Conservation (phyloP, 2,329 filamentous ascomycete genomes). For the Epichloe amarillans region DNA sequence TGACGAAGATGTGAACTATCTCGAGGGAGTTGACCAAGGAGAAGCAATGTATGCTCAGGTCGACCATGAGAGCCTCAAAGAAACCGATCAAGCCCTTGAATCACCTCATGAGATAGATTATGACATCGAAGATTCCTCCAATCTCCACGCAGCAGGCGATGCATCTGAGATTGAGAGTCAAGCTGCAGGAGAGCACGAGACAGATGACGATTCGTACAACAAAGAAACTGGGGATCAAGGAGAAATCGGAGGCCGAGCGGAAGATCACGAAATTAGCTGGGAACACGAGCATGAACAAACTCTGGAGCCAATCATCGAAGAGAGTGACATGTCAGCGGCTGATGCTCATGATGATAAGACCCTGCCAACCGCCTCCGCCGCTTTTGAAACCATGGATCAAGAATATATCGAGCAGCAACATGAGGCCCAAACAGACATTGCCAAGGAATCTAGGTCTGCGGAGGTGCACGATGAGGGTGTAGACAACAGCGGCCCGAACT, state of each 20-base stretch:
- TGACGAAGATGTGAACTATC: constrained; percentile 6
- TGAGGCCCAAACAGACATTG: no score
- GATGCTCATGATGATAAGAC: not conserved
- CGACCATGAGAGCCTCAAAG: constrained; percentile 4
- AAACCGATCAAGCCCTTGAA: constrained; percentile 3
- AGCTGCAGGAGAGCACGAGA: constrained; percentile 1
- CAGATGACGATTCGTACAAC: not conserved
- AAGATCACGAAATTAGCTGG: constrained; percentile 13
- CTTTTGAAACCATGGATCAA: not conserved
- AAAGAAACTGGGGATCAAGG: not conserved
- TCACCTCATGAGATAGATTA: constrained; percentile 24
- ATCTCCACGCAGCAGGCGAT: not conserved
- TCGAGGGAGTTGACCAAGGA: constrained; percentile 1
- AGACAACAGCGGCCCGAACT: not conserved
- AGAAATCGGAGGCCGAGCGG: constrained; percentile 1
- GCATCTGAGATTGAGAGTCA: not conserved
- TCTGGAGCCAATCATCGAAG: not conserved
- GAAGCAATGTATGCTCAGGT: not conserved
- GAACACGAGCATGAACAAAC: constrained; percentile 8
- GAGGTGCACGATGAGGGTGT: constrained; percentile 2
- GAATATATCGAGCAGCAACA: not conserved
- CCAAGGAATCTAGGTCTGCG: not conserved
- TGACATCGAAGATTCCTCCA: constrained; percentile 15
- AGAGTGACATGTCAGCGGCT: not conserved
- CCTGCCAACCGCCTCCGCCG: not conserved